These are phyloP conservation scores for Graphiopsis chlorocephala DNA, from an alignment of 2,329 filamentous ascomycete species.

Conservation along the genomic window DNA sequence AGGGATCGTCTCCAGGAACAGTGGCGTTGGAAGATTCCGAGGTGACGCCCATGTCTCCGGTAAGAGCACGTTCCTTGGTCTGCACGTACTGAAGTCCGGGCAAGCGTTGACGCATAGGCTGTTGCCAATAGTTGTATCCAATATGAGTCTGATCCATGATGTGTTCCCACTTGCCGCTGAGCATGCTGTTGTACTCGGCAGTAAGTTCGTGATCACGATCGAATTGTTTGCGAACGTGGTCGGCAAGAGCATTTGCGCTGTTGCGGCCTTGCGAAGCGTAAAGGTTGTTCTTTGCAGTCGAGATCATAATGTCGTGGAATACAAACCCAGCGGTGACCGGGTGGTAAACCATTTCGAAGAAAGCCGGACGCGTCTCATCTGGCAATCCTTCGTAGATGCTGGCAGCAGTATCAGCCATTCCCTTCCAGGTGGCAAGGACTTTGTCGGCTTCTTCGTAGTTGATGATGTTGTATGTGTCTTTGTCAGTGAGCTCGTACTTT, in stretches of 20 bases:
- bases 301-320: constrained; percentile 54
- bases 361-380: constrained; percentile 53
- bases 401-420: constrained; percentile 54
- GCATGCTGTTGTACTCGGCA: constrained; percentile 54
- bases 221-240: constrained; percentile 53
- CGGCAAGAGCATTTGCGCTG: constrained; percentile 54
- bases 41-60: constrained; percentile 62
- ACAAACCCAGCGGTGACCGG: constrained; percentile 58
- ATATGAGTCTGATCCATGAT: constrained; percentile 53
- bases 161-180: constrained; percentile 60
- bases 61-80: constrained; percentile 55
- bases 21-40: constrained; percentile 66
- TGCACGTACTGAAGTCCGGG: constrained; percentile 62
- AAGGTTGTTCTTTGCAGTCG: constrained; percentile 52
- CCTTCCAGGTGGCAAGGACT: constrained; percentile 55
- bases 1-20: constrained; percentile 65
- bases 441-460: constrained; percentile 64
- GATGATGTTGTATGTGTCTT: constrained; percentile 57
- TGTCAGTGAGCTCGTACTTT: constrained; percentile 62
- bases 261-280: constrained; percentile 58
- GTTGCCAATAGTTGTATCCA: constrained; percentile 59
- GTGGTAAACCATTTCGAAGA: constrained; percentile 62
- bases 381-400: constrained; percentile 55
- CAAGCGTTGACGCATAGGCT: constrained; percentile 68
- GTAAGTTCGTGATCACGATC: constrained; percentile 58